Conservation (phyloP, 129 eudicot species). For the Lonicera japonica region DNA sequence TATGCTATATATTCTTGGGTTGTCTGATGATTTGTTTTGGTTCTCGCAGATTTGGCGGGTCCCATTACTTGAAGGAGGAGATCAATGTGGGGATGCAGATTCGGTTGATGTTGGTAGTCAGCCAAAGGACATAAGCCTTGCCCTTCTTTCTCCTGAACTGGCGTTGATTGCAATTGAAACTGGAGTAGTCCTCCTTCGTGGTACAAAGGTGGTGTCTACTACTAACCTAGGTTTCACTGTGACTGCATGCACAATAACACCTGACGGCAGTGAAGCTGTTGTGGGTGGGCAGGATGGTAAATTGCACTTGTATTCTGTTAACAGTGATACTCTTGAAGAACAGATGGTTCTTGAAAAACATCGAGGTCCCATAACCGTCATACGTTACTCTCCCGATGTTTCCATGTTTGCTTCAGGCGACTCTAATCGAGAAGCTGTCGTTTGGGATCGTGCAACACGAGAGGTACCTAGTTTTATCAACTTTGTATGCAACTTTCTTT, state of each 20-base stretch:
- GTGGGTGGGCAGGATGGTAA: constrained; percentile 97
- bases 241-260: constrained; percentile 73
- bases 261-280: constrained; percentile 81
- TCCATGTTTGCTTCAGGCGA: constrained; percentile 93
- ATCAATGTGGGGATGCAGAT: constrained; percentile 67
- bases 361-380: constrained; percentile 78
- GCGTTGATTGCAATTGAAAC: constrained; percentile 65
- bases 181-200: constrained; percentile 75
- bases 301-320: constrained; percentile 66
- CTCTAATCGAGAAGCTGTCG: constrained; percentile 91
- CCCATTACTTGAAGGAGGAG: constrained; percentile 41
- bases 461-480: constrained; percentile 45
- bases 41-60: constrained; percentile 69
- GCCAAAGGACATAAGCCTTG: constrained; percentile 79
- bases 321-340: constrained; percentile 64
- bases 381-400: constrained; percentile 94
- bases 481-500: background rate
- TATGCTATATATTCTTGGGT: no score
- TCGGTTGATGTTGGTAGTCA: constrained; percentile 73
- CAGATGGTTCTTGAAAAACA: constrained; percentile 90
- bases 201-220: constrained; percentile 61
- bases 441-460: constrained; percentile 80
- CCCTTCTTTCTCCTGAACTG: constrained; percentile 56
- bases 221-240: constrained; percentile 64
- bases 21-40: no score